phyloP scores from a whole-genome alignment of 2,329 filamentous ascomycete species.

The Colletotrichum tabaci region DNA sequence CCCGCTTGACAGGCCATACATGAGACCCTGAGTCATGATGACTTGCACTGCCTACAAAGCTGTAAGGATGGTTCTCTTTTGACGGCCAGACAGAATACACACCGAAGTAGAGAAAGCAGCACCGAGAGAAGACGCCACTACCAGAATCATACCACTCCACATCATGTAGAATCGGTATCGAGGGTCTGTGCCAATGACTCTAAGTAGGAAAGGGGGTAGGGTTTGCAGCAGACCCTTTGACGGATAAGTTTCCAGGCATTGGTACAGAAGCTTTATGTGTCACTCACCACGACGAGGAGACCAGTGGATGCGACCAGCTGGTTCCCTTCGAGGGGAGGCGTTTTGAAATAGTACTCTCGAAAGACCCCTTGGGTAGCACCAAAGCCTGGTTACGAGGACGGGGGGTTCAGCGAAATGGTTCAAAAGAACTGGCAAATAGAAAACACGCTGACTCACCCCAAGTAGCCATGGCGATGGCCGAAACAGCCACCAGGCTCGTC shows the following conservation, averaged over 20 bases:
- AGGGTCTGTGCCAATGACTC: constrained; percentile 5
- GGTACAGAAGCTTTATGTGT: fast-evolving
- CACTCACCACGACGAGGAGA: constrained; percentile 15
- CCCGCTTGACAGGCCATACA: constrained; percentile 44
- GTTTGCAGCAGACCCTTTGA: constrained; percentile 14
- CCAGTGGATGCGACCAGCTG: constrained; percentile 25
- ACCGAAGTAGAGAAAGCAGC: constrained; percentile 20
- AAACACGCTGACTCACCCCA: constrained; percentile 4
- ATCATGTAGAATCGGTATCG: constrained; percentile 11
- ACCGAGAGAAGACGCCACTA: constrained; percentile 17
- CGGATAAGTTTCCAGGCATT: background rate
- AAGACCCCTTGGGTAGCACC: constrained; percentile 25
- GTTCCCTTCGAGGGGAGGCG: constrained; percentile 21
- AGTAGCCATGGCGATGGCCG: constrained; percentile 26
- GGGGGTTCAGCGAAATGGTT: background rate
- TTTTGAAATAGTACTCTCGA: constrained; percentile 29
- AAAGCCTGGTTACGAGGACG: background rate
- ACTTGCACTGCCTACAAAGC: constrained; percentile 9
- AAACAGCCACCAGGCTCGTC: constrained; percentile 18
- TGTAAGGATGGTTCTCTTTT: background rate
- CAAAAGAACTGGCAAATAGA: background rate
- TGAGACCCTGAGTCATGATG: constrained; percentile 22
- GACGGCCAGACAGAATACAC: background rate
- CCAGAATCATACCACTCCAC: constrained; percentile 25
- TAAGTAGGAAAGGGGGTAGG: constrained; percentile 15